Percentiles rank a stretch among this genome's conserved stretches.
Evolutionary conservation across 2,329 filamentous ascomycete species (phyloP).

Genomic region (Colletotrichum lentis): DNA sequence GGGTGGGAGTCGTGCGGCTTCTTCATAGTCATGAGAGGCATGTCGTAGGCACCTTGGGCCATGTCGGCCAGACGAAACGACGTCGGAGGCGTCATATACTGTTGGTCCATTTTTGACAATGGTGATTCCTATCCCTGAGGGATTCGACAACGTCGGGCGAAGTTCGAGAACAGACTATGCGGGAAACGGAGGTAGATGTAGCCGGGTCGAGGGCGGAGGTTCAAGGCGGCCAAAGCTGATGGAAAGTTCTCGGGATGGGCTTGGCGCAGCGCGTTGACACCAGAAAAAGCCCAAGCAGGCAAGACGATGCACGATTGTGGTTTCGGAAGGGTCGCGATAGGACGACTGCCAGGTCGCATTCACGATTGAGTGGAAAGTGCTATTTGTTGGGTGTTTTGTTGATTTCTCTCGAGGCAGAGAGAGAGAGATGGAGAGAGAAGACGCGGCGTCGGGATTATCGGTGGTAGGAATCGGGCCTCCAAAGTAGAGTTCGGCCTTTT

Average conservation of each 20-base stretch:
- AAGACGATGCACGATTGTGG: constrained; percentile 17
- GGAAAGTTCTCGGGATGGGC: constrained; percentile 22
- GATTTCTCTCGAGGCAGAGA: background rate
- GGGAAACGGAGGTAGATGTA: background rate
- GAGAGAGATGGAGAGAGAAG: background rate
- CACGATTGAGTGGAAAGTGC: background rate
- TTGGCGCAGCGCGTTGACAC: constrained; percentile 35
- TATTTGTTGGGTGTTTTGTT: background rate
- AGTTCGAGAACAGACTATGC: background rate
- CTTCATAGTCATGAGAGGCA: constrained; percentile 53
- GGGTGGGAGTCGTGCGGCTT: constrained; percentile 65
- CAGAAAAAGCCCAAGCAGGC: constrained; percentile 24
- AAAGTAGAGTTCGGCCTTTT: constrained; percentile 36
- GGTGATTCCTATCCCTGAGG: background rate
- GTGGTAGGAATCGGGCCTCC: constrained; percentile 33
- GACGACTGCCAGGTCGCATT: constrained; percentile 14
- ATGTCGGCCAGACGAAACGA: constrained; percentile 55
- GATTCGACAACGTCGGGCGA: background rate
- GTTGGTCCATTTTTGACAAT: constrained; percentile 41
- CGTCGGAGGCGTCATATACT: constrained; percentile 53
- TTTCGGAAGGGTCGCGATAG: constrained; percentile 26
- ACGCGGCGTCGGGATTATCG: constrained; percentile 25
- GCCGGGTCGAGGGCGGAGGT: constrained; percentile 9
- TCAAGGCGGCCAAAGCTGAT: constrained; percentile 13
- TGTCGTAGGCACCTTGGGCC: constrained; percentile 51